Evolutionary conservation across 768 basidiomycete genomes (phyloP).

Genomic region (Termitomyces sp.): DNA sequence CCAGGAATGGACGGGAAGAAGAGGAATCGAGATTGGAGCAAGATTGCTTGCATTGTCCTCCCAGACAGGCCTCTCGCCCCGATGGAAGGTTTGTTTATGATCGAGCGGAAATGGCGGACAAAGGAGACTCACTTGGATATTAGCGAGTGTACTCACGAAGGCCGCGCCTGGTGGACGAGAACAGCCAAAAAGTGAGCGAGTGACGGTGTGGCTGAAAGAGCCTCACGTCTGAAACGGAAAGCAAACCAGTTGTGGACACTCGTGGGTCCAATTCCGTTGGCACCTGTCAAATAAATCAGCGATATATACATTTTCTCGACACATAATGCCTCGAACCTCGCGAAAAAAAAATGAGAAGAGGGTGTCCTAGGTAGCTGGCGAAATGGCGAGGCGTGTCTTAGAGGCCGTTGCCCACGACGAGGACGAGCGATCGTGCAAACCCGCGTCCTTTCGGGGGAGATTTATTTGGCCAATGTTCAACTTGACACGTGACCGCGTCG

Average conservation of each 20-base stretch:
- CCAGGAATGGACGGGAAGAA: slow-evolving; percentile 1
- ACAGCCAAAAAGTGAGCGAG: slow-evolving; percentile 16
- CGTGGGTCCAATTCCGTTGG: slow-evolving; percentile 46
- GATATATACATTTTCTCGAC: slow-evolving; percentile 5
- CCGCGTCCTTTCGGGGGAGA: slow-evolving; percentile 18
- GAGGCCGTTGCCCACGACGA: slow-evolving; percentile 15
- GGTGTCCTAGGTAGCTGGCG: slow-evolving; percentile 20
- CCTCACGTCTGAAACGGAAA: slow-evolving; percentile 34
- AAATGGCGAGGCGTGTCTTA: slow-evolving; percentile 9
- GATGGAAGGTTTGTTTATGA: slow-evolving; percentile 4
- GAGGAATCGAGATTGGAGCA: slow-evolving; percentile 18
- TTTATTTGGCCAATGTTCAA: slow-evolving; percentile 46
- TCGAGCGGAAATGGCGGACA: slow-evolving; percentile 4
- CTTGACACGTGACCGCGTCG: slow-evolving; percentile 43
- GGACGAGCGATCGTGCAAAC: slow-evolving; percentile 21
- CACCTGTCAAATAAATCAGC: slow-evolving; percentile 30
- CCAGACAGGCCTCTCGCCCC: slow-evolving; percentile 5
- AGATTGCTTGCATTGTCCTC: slow-evolving; percentile 19
- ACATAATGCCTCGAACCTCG: slow-evolving; percentile 12
- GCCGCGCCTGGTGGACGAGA: slow-evolving; percentile 49
- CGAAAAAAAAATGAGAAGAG: slow-evolving; percentile 17
- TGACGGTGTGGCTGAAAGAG: slow-evolving; percentile 14
- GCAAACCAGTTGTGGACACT: slow-evolving; percentile 38
- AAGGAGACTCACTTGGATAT: slow-evolving; percentile 37
- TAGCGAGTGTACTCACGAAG: slow-evolving; percentile 61